Evolutionary conservation across 2,329 filamentous ascomycete species (phyloP).

Genomic region (Colletotrichum salicis): DNA sequence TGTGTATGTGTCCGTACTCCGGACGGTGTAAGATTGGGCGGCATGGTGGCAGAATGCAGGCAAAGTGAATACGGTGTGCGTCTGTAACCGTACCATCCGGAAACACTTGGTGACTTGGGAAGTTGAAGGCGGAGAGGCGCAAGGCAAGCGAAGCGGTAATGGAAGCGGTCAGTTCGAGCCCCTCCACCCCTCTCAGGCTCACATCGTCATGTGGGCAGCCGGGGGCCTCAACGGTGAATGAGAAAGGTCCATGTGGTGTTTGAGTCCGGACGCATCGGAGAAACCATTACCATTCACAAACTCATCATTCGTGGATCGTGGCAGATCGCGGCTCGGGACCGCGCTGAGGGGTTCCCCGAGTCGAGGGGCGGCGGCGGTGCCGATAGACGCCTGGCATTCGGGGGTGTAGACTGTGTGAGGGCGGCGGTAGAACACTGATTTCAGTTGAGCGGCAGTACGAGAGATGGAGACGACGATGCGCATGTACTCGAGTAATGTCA

Average conservation of each 20-base stretch:
- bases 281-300: slow-evolving; percentile 35
- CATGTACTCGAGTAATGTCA: slow-evolving; percentile 15
- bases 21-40: background rate
- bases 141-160: background rate
- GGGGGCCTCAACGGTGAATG: slow-evolving; percentile 17
- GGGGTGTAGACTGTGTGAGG: background rate
- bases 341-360: slow-evolving; percentile 5
- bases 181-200: slow-evolving; percentile 6
- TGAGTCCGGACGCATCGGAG: slow-evolving; percentile 7
- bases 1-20: background rate
- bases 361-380: slow-evolving; percentile 1
- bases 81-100: background rate
- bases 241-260: slow-evolving; percentile 11
- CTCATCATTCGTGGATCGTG: slow-evolving; percentile 33
- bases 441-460: background rate
- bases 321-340: slow-evolving; percentile 1
- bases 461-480: background rate
- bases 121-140: background rate
- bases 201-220: slow-evolving; percentile 29
- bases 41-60: slow-evolving; percentile 8
- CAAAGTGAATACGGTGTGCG: background rate
- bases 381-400: background rate
- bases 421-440: background rate
- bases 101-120: background rate
- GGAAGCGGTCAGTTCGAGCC: slow-evolving; percentile 25